phyloP scores from a whole-genome alignment of 2,329 filamentous ascomycete genomes.

The Trichoderma atroviride region DNA sequence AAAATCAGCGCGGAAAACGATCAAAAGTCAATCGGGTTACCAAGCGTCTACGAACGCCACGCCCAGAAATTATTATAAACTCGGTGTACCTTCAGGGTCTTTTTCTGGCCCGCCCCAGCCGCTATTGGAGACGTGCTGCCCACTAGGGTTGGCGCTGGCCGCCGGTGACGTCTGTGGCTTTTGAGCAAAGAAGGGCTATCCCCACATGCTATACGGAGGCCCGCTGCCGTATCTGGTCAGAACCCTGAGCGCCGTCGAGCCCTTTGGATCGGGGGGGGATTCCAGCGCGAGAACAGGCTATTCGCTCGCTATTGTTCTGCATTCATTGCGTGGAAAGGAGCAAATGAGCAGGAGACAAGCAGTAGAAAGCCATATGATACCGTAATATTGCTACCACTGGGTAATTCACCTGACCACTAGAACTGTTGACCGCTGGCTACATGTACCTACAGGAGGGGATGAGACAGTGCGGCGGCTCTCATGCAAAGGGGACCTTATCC shows the following conservation, averaged over 20 bases:
- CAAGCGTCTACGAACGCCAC: neutral
- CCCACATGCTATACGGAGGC: neutral
- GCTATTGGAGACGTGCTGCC: neutral
- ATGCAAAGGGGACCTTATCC: neutral
- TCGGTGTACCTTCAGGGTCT: neutral
- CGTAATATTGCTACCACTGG: neutral
- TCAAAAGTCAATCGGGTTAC: neutral
- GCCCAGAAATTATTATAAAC: neutral
- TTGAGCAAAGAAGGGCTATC: neutral
- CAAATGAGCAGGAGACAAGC: neutral
- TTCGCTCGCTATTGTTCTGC: neutral
- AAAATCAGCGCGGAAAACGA: neutral
- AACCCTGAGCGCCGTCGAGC: neutral
- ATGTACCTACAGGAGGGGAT: neutral
- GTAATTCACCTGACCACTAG: neutral
- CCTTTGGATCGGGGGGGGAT: neutral
- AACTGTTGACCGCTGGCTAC: neutral
- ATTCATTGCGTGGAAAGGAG: neutral
- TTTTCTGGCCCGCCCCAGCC: conserved; percentile 2
- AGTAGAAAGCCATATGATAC: neutral
- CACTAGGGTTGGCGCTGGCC: neutral
- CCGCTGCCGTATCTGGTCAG: neutral
- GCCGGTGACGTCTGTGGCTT: conserved; percentile 16
- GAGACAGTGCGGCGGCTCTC: neutral
- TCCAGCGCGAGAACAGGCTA: neutral